Base-by-base conservation (phyloP, 371 early-diverging fungal species). In the Circinella umbellata region DNA sequence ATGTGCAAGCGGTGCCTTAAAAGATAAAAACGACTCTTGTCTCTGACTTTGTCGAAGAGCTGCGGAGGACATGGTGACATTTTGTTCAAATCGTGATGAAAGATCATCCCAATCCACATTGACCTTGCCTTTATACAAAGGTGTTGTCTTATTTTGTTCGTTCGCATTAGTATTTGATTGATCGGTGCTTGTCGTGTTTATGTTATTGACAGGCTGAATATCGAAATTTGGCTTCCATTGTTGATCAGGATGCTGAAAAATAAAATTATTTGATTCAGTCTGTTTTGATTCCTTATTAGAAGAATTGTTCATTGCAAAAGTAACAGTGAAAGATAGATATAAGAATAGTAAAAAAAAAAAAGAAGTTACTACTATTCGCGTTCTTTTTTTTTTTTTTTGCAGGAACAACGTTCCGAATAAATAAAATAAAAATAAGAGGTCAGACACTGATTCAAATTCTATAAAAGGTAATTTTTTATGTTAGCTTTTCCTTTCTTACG, bases 201-300 rank as follows among this genome's bases (percentile, higher is more conserved):
- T 14, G 8, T 51, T n/a, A 4, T 51, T 51, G 5, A 11, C 6
- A 42, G 51, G 51, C 8, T 51, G 4, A 15, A 4, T 18, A 18
- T 57, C 57, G 57, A 57, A 57, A 57, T 57, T 14, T 7, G 57
- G 57, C 34, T 57, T 57, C 57, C 57, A 57, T 88, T 94, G 84
- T 81, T 98, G 66, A 97, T 96, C 74, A 86, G 90, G 80, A 95
- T 95, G 86, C 95, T 61, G 62, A 39, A 61, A 61, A 18, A 61
- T 9, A n/a, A 61, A 57, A 4, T 57, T 57, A 34, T 3, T 11
- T 7, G 4, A 9, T 20, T 8, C 11, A n/a, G 9, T 1, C n/a
- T 47, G 1, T 4, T 63, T 36, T 5, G 63, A 7, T 13, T 34
- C 38, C 8, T 6, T 63, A 47, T 18, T 18, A n/a, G 14, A 47